Evolutionary conservation across 164 flowering plant genomes (phyloP), one percentile per base, ranked within the genome.

Genomic region (Vitis amurensis): DNA sequence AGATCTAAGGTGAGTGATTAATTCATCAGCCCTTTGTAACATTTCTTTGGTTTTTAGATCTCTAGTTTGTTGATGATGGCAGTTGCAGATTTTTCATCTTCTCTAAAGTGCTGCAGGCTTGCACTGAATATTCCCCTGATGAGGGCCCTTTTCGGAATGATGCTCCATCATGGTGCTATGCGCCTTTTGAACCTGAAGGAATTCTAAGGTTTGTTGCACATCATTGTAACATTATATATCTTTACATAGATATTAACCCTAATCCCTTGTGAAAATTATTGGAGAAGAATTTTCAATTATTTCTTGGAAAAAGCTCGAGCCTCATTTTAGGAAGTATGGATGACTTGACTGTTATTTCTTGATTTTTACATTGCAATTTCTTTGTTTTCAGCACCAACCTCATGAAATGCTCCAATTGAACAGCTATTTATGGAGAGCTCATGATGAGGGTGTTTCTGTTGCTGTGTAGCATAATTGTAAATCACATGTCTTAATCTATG

Each of bases 171-270:
- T 91, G 97, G 98, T 94, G 98, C 75, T 77, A 73, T 71, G 97
- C 93, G 11, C 93, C 97, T 53, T 94, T 94, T 79, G 98, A 94
- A 77, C 98, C 97, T 47, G 97, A 94, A 86, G 98, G 98, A 73
- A 76, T 90, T 72, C 47, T 94, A 50, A 94, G 98, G 97, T 93
- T 15, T 63, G 47, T 60, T 57, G 29, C 51, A 16, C 51, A 49
- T 63, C 16, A 57, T 8, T 16, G 15, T 31, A 12, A 23, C 63
- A 49, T 27, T 50, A 64, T 64, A 11, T 59, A 23, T 0, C 11
- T 9, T 27, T 14, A 13, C 51, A 11, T 50, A 50, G 44, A 49
- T 37, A 8, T 4, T 37, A 37, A 37, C 7, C 44, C 44, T 37
- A 37, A 37, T 37, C 44, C 44, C 4, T 37, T 37, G 44, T 37